Evolutionary conservation across 176 grass and related monocot species (phyloP), one percentile per base, ranked within the genome.

Genomic region (Dendrocalamus sinicus): DNA sequence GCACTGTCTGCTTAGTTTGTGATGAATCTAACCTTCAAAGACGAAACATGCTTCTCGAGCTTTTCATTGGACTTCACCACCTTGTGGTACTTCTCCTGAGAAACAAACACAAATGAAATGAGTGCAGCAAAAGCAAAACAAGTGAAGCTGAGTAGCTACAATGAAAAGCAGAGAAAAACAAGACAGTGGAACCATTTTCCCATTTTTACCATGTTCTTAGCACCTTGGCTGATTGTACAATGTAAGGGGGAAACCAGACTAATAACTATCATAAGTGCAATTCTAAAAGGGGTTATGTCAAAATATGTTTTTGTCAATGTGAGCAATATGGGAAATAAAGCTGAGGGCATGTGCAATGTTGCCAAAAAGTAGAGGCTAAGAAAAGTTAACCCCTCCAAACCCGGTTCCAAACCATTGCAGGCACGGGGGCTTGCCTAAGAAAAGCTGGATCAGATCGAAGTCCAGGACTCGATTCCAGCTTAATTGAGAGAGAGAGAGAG

Each of bases 11-110:
- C 5, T 73, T 79, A 67, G 28, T 51, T 73, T 83, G 60, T 14
- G 54, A 60, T 52, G 37, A 23, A 68, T 35, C 62, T 65, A 65
- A 87, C 85, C 89, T 91, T 91, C 52, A 91, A 68, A 46, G 75
- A 80, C 3, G 68, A 15, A 35, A 91, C 17, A 53, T 87, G 80
- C 61, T 75, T 75, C 81, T 91, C 85, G 13, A 87, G 75, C 80
- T 91, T 91, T 84, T 91, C 89, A 62, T 91, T 91, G 14, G 52
- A 70, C 61, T 67, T 84, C 24, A 91, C 32, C 77, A 75, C 23
- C 64, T 70, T 79, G 43, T 80, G 68, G 67, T 69, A 91, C 70
- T 87, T 91, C 61, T 91, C 85, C 89, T 91, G 75, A 84, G 35
- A 87, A 69, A 78, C 59, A 87, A 81, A 77, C 20, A 24, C 11